phyloP scores from a whole-genome alignment of 495 filamentous ascomycete species.

The Tuber calosporum region DNA sequence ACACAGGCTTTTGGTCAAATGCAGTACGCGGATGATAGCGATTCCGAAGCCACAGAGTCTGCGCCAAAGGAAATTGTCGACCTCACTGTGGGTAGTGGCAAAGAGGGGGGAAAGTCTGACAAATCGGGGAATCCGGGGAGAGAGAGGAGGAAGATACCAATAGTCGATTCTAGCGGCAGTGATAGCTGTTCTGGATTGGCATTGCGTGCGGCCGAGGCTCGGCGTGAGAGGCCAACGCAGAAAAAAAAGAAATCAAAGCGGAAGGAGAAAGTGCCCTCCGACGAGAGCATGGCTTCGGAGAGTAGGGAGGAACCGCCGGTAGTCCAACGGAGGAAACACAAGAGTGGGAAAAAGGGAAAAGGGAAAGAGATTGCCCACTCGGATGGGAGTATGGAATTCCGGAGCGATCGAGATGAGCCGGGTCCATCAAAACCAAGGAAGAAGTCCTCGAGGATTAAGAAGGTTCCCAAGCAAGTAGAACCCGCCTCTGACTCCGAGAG shows the following conservation, averaged over 20 bases:
- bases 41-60: background rate
- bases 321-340: background rate
- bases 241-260: background rate
- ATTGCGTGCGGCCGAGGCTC: background rate
- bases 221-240: background rate
- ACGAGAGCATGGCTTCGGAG: background rate
- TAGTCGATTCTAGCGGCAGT: background rate
- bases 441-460: background rate
- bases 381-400: background rate
- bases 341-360: background rate
- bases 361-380: background rate
- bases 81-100: background rate
- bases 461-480: background rate
- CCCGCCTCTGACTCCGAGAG: background rate
- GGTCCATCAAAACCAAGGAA: background rate
- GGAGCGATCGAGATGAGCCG: background rate
- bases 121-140: background rate
- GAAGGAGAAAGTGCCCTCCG: background rate
- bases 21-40: background rate
- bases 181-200: background rate
- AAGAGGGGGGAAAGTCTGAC: background rate
- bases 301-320: background rate
- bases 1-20: constrained; percentile 2
- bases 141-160: background rate
- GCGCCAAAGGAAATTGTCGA: background rate